A percentile compares a stretch with the other conserved stretches of the same genome.
These are phyloP conservation scores for Puccinia novopanici DNA, from an alignment of 1,284 basidiomycete genomes.

Conservation along the genomic window DNA sequence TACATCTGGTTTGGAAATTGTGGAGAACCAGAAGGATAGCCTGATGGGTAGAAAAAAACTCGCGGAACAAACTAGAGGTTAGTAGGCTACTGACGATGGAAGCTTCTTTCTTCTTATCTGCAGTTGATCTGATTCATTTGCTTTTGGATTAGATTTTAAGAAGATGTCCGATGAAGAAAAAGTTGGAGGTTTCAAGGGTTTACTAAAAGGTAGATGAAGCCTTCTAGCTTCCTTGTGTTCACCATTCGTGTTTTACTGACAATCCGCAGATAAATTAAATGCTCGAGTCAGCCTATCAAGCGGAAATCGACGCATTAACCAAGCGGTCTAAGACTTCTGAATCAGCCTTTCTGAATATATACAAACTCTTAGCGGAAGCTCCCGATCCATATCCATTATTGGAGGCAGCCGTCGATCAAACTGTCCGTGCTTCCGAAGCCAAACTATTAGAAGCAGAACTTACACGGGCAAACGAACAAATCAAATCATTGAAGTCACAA, in stretches of 20 bases:
- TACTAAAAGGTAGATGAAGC: constrained; percentile 72
- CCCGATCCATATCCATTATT: constrained; percentile 95
- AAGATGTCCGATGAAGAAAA: constrained; percentile 84
- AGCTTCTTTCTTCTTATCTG: constrained; percentile 3
- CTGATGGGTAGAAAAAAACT: constrained; percentile 87
- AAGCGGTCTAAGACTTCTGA: constrained; percentile 86
- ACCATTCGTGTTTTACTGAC: constrained; percentile 13
- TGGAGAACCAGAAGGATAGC: constrained; percentile 97
- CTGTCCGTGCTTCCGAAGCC: constrained; percentile 80
- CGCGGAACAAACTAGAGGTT: constrained; percentile 89
- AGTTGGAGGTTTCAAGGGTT: constrained; percentile 75
- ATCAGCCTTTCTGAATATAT: constrained; percentile 87
- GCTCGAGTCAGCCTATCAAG: constrained; percentile 74
- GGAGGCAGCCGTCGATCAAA: constrained; percentile 88
- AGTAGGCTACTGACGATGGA: constrained; percentile 43
- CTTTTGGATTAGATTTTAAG: constrained; percentile 74
- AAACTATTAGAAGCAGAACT: constrained; percentile 73
- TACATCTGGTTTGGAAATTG: constrained; percentile 83
- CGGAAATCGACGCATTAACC: constrained; percentile 91
- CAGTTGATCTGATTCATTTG: not conserved
- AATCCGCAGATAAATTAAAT: constrained; percentile 5
- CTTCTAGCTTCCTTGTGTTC: not conserved
- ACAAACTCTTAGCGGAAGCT: constrained; percentile 88
- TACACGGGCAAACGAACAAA: constrained; percentile 73
- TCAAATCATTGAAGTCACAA: constrained; percentile 72